phyloP scores from a whole-genome alignment of 345 rosid genomes.

The Eucalyptus camaldulensis region DNA sequence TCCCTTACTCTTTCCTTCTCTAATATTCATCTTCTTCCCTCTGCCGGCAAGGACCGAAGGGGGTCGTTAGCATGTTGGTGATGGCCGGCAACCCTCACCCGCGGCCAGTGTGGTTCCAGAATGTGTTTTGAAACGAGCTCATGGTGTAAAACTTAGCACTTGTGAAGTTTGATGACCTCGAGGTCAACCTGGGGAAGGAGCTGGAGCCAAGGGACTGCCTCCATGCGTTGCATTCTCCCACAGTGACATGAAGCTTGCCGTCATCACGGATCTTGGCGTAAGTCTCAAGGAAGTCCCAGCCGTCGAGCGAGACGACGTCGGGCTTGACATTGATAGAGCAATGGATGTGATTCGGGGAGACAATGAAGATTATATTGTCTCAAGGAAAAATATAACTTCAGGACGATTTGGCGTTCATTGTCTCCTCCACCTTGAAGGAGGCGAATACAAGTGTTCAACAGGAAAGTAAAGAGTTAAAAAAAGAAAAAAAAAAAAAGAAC shows the following conservation, averaged over 20 bases:
- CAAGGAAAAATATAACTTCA: neutral
- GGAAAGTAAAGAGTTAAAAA: neutral
- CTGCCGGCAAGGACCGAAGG: neutral
- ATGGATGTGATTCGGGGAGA: neutral
- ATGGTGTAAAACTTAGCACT: neutral
- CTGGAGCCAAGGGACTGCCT: neutral
- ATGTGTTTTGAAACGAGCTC: neutral
- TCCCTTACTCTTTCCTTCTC: neutral
- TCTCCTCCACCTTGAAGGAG: neutral
- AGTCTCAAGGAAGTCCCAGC: neutral
- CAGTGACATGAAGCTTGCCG: neutral
- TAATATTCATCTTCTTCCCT: neutral
- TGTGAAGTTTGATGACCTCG: neutral
- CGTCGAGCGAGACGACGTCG: neutral
- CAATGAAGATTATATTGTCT: neutral
- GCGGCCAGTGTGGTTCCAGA: accelerated
- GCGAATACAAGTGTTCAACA: neutral
- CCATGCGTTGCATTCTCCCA: neutral
- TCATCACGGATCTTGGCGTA: neutral
- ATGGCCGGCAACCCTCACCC: neutral
- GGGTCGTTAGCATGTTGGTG: neutral
- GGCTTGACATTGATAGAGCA: neutral
- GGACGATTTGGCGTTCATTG: neutral
- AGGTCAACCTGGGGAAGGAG: neutral
- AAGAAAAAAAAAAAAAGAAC: too few species aligned